Evolutionary conservation across 2,329 filamentous ascomycete genomes (phyloP), one percentile per base, ranked within the genome.

Genomic region (Sporothrix inflata): DNA sequence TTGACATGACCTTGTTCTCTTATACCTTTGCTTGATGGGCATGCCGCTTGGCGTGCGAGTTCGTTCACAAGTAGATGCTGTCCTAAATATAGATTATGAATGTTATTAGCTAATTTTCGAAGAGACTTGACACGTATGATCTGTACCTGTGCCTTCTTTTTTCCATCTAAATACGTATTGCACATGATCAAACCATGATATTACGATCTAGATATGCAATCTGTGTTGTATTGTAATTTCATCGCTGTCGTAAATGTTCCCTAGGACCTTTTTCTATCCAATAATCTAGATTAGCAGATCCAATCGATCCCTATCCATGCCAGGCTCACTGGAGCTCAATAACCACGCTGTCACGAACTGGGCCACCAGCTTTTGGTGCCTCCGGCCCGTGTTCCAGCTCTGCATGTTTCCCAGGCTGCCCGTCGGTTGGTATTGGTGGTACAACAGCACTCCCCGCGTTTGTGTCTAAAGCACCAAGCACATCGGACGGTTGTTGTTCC

Each of bases 191-290:
- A 47, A 19, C 14, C 14, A 5, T 12, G 14, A 47, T 19, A 6
- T 19, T 19, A n/a, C 21, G 4, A 24, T 4, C 49, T 1, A 3
- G 24, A 1, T 8, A 34, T 60, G 55, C 55, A 40, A 11, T n/a
- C 8, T 38, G 14, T 40, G 11, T 2, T 45, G 9, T 49, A 8
- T 5, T 21, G 24, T 21, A 21, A 27, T 65, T 53, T 68, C 65
- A 45, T 69, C 47, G 34, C 49, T 69, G 66, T 69, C 67, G 38
- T 69, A 57, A 69, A 45, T 60, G 38, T 34, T 42, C 14, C 24
- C 16, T 3, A 47, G 30, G 19, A 27, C n/a, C 12, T 27, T 30
- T 24, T 57, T 45, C 19, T 68, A 55, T 45, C 66, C 49, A 69
- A 69, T 40, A 34, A 34, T 34, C 30, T 34, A 34, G 30, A 6